Percentiles rank a stretch among this genome's conserved stretches.
Conservation (phyloP, 768 basidiomycete genomes). For the Pisolithus orientalis region DNA sequence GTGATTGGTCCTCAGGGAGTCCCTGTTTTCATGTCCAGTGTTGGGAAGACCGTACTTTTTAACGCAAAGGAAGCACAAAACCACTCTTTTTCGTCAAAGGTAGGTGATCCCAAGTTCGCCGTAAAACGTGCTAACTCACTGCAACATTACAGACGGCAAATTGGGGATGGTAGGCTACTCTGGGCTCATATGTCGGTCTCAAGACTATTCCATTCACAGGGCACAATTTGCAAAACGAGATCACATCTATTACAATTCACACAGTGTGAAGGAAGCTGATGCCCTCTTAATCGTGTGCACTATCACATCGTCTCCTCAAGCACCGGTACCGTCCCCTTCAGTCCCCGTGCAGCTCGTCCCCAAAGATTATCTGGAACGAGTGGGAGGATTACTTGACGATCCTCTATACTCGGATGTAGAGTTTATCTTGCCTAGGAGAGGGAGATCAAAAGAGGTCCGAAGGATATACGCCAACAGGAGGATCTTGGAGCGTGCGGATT, state of each 20-base stretch:
- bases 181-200: background rate
- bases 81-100: constrained; percentile 74
- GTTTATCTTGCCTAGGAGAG: constrained; percentile 58
- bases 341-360: constrained; percentile 54
- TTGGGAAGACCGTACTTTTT: constrained; percentile 48
- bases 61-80: constrained; percentile 76
- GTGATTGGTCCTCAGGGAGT: background rate
- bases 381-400: constrained; percentile 75
- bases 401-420: constrained; percentile 82
- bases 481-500: constrained; percentile 65
- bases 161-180: constrained; percentile 68
- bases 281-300: constrained; percentile 73
- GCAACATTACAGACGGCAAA: constrained; percentile 55
- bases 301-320: constrained; percentile 61
- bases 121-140: constrained; percentile 7
- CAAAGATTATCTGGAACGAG: constrained; percentile 55
- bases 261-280: constrained; percentile 49
- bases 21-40: constrained; percentile 10
- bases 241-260: constrained; percentile 54
- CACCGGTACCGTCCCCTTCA: constrained; percentile 39
- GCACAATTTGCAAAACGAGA: constrained; percentile 78
- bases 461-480: constrained; percentile 65
- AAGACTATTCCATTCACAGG: constrained; percentile 31
- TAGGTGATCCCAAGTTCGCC: constrained; percentile 14
- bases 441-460: constrained; percentile 30